These are phyloP conservation scores for Malus hybrid DNA, from an alignment of 331 rosid genomes.

Conservation along the genomic window DNA sequence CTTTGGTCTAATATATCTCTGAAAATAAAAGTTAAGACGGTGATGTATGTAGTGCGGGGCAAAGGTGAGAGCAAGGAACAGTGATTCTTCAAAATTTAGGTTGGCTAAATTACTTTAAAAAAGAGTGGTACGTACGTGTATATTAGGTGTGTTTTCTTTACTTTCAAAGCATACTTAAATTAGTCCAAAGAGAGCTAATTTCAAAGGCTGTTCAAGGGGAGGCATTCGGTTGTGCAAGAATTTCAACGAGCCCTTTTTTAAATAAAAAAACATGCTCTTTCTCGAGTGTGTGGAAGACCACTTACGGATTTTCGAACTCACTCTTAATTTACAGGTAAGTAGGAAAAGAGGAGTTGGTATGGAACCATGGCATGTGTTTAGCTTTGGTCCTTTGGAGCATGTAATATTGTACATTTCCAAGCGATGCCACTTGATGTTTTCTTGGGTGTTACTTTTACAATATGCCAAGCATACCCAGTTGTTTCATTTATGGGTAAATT, in stretches of 20 bases:
- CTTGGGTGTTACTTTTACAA: neutral
- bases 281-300: conserved; percentile 1
- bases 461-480: no score
- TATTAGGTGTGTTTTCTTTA: no score
- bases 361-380: conserved; percentile 1
- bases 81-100: neutral
- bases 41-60: no score
- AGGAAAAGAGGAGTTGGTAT: neutral
- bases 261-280: neutral
- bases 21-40: no score
- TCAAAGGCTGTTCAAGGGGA: neutral
- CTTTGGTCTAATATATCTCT: no score
- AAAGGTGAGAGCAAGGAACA: neutral
- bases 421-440: neutral
- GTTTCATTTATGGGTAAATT: no score
- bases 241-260: conserved; percentile 5
- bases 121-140: no score
- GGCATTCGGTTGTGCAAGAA: conserved; percentile 1
- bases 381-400: neutral
- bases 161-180: neutral
- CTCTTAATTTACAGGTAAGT: neutral
- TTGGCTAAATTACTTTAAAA: no score
- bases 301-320: neutral
- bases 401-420: neutral
- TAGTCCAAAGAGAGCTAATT: neutral